Evolutionary conservation across 1,284 basidiomycete genomes (phyloP), one percentile per base, ranked within the genome.

Genomic region (Puccinia triticina): DNA sequence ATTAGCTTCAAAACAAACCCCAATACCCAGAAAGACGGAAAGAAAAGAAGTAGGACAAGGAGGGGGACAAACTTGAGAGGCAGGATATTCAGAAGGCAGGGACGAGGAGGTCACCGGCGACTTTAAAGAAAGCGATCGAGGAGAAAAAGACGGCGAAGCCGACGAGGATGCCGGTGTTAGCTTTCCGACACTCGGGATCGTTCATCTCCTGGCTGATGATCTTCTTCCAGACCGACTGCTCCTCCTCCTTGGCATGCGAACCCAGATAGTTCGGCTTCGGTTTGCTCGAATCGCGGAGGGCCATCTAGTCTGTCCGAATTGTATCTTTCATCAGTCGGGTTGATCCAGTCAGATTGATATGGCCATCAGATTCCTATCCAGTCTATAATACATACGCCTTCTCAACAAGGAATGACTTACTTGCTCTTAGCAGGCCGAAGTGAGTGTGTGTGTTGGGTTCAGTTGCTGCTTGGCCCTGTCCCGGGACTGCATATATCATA

Each of bases 71-170:
- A 40, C 4, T 18, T 10, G 16, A 21, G 18, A 8, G 59, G 4
- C 29, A 14, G 16, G 18, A 5, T 11, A 21, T 55, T 78, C 26
- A 78, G 53, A 78, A 78, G 14, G 32, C 46, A 48, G 77, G 77
- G n/a, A 80, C 77, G 2, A 80, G 46, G 14, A 80, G 77, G 50
- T 80, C 77, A 29, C 77, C 66, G 11, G 77, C 77, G 40, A 71
- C 23, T 37, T 53, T 71, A 21, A 80, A 80, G 67, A 80, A 80
- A 57, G 67, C 37, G 40, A 80, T 80, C 11, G 64, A 66, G n/a
- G 48, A 29, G 48, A 67, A 48, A 50, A 80, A 80, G 37, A 69
- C 50, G 21, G 48, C 67, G 37, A 80, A 80, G 29, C 77, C 77
- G 53, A 43, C 29, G 29, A 80, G 69, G 53, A 80, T 53, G 21